Evolutionary conservation across 257 asterid species (phyloP).

Genomic region (Salvia rosmarinus): DNA sequence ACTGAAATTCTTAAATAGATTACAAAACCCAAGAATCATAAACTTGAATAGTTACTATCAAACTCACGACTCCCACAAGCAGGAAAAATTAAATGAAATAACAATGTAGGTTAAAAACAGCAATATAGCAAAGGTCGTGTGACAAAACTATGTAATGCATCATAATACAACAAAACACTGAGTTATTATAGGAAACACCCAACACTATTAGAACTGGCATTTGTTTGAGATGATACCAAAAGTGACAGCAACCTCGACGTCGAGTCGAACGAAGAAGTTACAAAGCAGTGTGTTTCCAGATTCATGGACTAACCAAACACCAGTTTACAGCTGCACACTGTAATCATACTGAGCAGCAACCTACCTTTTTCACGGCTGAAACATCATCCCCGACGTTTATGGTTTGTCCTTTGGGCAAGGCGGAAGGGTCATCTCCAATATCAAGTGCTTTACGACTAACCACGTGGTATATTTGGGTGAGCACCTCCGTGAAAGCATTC

Average conservation of each 20-base stretch:
- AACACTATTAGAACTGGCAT: constrained; percentile 10
- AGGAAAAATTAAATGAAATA: neutral
- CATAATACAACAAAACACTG: constrained; percentile 36
- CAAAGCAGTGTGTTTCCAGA: neutral
- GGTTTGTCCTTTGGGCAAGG: constrained; percentile 63
- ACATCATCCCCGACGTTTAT: constrained; percentile 58
- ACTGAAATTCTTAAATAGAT: neutral
- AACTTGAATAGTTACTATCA: neutral
- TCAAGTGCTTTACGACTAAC: constrained; percentile 70
- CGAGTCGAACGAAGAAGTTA: neutral
- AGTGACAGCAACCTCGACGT: too few relatives aligned
- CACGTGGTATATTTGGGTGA: constrained; percentile 60
- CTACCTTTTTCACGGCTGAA: constrained; percentile 58
- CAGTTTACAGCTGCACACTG: neutral
- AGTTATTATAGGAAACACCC: constrained; percentile 16
- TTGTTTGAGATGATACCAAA: neutral
- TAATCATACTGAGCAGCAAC: constrained; percentile 56
- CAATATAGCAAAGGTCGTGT: neutral
- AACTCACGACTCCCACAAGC: constrained; percentile 9
- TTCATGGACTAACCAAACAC: neutral
- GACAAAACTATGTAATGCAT: constrained; percentile 15
- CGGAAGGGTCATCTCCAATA: constrained; percentile 59
- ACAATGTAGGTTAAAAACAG: neutral
- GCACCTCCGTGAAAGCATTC: constrained; percentile 69
- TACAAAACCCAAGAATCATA: constrained; percentile 1